Evolutionary conservation across 2,329 filamentous ascomycete species (phyloP), one percentile per base, ranked within the genome.

Genomic region (Hymenoscyphus albidus): DNA sequence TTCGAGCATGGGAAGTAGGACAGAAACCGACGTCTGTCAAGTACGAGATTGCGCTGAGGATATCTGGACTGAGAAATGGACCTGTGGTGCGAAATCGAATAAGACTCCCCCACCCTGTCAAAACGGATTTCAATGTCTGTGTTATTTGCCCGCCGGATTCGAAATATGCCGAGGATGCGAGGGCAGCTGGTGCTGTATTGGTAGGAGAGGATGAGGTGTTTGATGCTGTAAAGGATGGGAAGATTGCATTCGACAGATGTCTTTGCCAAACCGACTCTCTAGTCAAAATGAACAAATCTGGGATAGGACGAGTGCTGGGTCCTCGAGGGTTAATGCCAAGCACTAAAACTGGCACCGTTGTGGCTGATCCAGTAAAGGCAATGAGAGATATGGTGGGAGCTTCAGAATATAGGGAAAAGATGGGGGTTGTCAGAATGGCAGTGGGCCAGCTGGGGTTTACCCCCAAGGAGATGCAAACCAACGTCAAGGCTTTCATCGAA

Each of bases 281-380:
- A 70, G 83, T 85, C 61, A 92, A 90, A 64, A 80, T 99, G 73
- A 90, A 89, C 76, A 93, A 95, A 80, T 89, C 93, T 42, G 86
- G 85, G 0, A 77, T 99, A 68, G 94, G 90, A 68, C 85, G 89
- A 69, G 84, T 97, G 55, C 82, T 99, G 22, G 95, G 95, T 73
- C 95, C 96, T 57, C 88, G 86, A 77, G 93, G 93, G 2, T 78
- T 99, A 74, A 98, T 99, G 95, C 95, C 95, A 5, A 96, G 86
- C 76, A 80, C 85, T 66, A 97, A 97, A 82, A 87, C 87, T 67
- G 93, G 92, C 69, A 98, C 95, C 0, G 90, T 99, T 63, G 92
- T 96, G 31, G 89, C 85, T 74, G 90, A 96, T 75, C 85, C 97
- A 16, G 84, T 84, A 62, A 78, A 82, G n/a, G 84, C 88, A 40